phyloP scores from a whole-genome alignment of 352 stramenopile genomes.

The Aphanomyces invadans region DNA sequence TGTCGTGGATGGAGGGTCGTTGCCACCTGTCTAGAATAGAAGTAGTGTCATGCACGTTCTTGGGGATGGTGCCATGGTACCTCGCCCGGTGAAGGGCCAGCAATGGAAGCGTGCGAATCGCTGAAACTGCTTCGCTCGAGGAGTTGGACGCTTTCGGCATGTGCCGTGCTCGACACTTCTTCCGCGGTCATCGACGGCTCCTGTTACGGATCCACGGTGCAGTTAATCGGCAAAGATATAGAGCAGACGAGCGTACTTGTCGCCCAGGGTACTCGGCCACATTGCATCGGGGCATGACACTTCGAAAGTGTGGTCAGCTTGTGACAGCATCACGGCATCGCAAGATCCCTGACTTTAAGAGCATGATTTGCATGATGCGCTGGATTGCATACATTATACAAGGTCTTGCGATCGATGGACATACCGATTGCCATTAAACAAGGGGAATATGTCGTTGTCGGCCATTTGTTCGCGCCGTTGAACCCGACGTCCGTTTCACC shows the following conservation, averaged over 20 bases:
- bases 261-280: not conserved
- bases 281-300: not conserved
- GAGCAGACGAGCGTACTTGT: too few relatives aligned
- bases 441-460: too few relatives aligned
- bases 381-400: too few relatives aligned
- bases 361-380: too few relatives aligned
- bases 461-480: too few relatives aligned
- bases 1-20: not conserved
- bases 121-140: not conserved
- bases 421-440: too few relatives aligned
- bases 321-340: not conserved
- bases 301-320: not conserved
- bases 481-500: too few relatives aligned
- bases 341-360: not conserved
- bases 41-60: too few relatives aligned
- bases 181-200: not conserved
- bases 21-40: not conserved
- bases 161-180: not conserved
- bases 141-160: not conserved
- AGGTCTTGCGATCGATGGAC: too few relatives aligned
- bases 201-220: not conserved
- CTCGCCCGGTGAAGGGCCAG: too few relatives aligned
- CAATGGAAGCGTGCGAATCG: not conserved
- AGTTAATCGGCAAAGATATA: too few relatives aligned
- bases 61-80: too few relatives aligned